Base-by-base conservation (phyloP, 148 eudicot genomes). In the Salicornia ramosissima region DNA sequence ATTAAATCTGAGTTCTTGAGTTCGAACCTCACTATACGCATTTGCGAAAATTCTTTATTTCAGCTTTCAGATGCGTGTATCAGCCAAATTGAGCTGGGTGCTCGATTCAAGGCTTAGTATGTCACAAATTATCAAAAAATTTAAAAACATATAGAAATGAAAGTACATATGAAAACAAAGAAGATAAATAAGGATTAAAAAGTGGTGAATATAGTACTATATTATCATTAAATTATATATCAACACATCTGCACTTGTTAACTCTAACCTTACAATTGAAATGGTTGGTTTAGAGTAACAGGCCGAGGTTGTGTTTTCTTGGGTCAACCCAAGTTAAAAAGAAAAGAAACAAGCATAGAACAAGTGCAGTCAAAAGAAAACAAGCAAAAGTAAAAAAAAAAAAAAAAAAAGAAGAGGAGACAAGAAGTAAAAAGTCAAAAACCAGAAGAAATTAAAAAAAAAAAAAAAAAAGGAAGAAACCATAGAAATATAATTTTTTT, bases 211-310 rank as follows among this genome's bases (percentile, higher is more conserved):
- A 47, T 39, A 46, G 15, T 19, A 49, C 36, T 19, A 51, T 29
- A 43, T 58, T 64, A 19, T 53, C 52, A 40, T 67, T 75, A 66
- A 42, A 40, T 72, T 63, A 63, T 63, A 82, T 73, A 77, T 67
- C 80, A 85, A 85, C 82, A 70, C 82, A 72, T 69, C 84, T 71
- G 80, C 79, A 82, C 77, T 82, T 68, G 82, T 67, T 74, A 53
- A 80, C 80, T 85, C 80, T 26, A 60, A 68, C 74, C 72, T 74
- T 59, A 58, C 50, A 67, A 76, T 33, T 36, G 57, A 71, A 66
- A 71, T 62, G 74, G 31, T 54, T 39, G 75, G 64, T 70, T 31
- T 40, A 78, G 84, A 80, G 80, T 71, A 62, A 75, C 84, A 76
- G 68, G 86, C 84, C 74, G 84, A 80, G 85, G 84, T 80, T 80